A percentile compares a stretch with the other conserved stretches of the same genome.
Evolutionary conservation across 1,284 basidiomycete genomes (phyloP).

Genomic region (Melampsora americana): DNA sequence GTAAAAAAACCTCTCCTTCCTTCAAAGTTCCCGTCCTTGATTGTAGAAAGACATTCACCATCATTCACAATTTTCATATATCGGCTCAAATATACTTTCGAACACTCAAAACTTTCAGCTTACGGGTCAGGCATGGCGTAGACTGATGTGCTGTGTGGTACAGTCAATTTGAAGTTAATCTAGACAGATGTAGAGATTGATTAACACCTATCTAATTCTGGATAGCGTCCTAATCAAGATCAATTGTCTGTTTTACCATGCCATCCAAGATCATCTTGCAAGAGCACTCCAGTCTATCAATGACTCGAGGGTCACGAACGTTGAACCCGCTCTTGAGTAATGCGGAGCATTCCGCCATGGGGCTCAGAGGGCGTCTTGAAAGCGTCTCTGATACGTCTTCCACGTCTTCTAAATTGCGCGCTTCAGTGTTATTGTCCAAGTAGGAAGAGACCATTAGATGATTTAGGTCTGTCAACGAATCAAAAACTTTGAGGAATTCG

Average conservation of each 20-base stretch:
- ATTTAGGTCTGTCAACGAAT: slow-evolving; percentile 5
- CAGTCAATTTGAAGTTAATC: slow-evolving; percentile 37
- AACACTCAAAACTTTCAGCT: background rate
- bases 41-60: background rate
- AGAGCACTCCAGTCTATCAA: slow-evolving; percentile 3
- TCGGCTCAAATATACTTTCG: too few relatives aligned
- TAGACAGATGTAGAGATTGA: background rate
- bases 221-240: background rate
- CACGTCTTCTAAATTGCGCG: background rate
- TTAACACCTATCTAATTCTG: background rate
- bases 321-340: slow-evolving; percentile 28
- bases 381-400: slow-evolving; percentile 14
- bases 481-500: background rate
- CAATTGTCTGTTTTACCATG: slow-evolving; percentile 13
- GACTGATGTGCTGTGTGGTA: slow-evolving; percentile 22
- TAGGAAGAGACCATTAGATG: background rate
- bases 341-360: slow-evolving; percentile 8
- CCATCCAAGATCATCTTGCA: slow-evolving; percentile 22
- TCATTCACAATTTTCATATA: too few relatives aligned
- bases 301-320: slow-evolving; percentile 18
- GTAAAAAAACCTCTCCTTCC: slow-evolving; percentile 39
- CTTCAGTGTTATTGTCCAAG: slow-evolving; percentile 10
- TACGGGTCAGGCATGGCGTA: slow-evolving; percentile 43
- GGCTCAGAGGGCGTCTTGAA: slow-evolving; percentile 18
- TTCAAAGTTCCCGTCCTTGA: slow-evolving; percentile 35